Percentiles rank a stretch among this genome's conserved stretches.
These are phyloP conservation scores for Micractinium conductrix DNA, from an alignment of 139 green algal species.

Conservation along the genomic window DNA sequence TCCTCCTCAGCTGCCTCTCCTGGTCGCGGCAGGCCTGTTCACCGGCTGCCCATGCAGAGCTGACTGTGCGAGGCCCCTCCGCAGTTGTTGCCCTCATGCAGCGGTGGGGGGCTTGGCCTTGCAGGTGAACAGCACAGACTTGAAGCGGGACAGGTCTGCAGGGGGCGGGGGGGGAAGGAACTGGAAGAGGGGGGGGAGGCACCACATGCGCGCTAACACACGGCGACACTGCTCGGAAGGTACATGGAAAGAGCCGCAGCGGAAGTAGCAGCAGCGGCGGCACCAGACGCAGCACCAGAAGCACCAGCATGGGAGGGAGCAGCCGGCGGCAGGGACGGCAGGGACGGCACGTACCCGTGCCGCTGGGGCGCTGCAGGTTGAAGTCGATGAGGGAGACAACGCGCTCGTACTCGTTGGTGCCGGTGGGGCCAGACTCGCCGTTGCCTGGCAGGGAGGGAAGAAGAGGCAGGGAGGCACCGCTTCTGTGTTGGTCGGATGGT, in stretches of 20 bases:
- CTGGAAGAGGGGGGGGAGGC: neutral
- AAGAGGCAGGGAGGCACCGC: neutral
- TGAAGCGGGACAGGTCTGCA: constrained; percentile 58
- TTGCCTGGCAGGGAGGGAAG: neutral
- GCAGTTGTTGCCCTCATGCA: neutral
- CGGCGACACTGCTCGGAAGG: neutral
- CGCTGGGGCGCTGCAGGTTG: constrained; percentile 39
- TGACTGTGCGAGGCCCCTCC: too few species aligned
- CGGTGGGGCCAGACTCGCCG: constrained; percentile 38
- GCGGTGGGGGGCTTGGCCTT: constrained; percentile 39
- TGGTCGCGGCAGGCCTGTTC: too few species aligned
- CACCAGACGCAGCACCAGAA: too few species aligned
- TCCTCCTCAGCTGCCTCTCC: too few species aligned
- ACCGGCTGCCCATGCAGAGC: too few species aligned
- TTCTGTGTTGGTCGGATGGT: too few species aligned
- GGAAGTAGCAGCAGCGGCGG: too few species aligned
- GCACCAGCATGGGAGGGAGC: too few species aligned
- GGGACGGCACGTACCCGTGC: constrained; percentile 15
- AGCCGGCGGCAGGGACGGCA: too few species aligned
- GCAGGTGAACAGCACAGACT: constrained; percentile 55
- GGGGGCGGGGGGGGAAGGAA: neutral
- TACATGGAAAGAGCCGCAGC: neutral
- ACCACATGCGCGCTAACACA: neutral
- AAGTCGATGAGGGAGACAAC: constrained; percentile 57
- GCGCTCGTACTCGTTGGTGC: constrained; percentile 43